Percentiles rank a stretch among this genome's conserved stretches.
phyloP scores from a whole-genome alignment of 2,329 filamentous ascomycete genomes.

The Ophiognomonia clavigignenti-juglandacearum region DNA sequence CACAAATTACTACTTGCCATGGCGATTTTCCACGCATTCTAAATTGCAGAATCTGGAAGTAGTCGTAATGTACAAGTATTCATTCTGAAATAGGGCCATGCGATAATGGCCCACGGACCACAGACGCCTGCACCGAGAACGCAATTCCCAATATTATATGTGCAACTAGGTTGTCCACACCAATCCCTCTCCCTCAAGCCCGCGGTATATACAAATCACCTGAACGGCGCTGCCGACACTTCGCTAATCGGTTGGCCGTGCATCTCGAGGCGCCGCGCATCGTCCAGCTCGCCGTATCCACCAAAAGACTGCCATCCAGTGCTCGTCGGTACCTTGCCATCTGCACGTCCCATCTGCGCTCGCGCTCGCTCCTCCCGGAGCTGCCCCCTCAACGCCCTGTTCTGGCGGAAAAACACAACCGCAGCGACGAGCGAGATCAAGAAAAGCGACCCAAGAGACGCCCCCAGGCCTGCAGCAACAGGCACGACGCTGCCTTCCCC shows the following conservation, averaged over 20 bases:
- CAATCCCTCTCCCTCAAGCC: no score
- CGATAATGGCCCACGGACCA: no score
- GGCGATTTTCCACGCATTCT: no score
- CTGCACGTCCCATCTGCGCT: neutral
- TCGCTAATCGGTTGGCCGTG: neutral
- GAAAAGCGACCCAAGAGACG: neutral
- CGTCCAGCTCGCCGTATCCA: neutral
- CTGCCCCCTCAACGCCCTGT: neutral
- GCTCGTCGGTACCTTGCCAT: neutral
- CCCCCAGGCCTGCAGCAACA: neutral
- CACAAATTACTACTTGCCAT: no score
- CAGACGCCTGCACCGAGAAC: no score
- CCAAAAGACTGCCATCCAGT: neutral
- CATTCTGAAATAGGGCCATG: no score
- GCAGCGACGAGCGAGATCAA: neutral
- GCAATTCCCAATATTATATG: no score
- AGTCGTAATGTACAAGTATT: no score
- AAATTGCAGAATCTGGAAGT: no score
- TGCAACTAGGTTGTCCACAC: no score
- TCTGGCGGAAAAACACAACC: neutral
- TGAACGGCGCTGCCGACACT: no score
- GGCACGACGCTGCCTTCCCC: neutral
- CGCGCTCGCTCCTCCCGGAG: neutral
- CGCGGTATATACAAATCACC: no score
- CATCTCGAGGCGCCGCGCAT: neutral